Evolutionary conservation across 441 rosid species (phyloP).

Genomic region (Eruca vesicaria): DNA sequence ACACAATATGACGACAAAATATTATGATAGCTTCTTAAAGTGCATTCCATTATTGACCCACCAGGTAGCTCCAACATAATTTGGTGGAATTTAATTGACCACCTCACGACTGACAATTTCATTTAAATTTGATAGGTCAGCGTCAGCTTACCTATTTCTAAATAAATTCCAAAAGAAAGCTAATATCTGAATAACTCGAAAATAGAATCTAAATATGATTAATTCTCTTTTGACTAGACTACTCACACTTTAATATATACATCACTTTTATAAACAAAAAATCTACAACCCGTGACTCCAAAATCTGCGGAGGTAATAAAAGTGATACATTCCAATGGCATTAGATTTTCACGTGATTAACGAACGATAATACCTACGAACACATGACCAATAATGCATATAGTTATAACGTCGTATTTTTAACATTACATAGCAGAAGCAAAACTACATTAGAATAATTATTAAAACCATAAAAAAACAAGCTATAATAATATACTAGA

Average conservation of each 20-base stretch:
- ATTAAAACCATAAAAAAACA: neutral
- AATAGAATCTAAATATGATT: neutral
- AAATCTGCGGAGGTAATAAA: neutral
- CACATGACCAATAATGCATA: neutral
- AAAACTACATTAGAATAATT: neutral
- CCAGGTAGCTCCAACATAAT: conserved; percentile 25
- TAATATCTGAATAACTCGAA: neutral
- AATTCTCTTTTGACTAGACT: conserved; percentile 5
- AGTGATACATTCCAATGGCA: neutral
- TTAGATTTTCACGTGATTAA: neutral
- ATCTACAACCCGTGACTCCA: neutral
- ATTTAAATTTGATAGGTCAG: conserved; percentile 13
- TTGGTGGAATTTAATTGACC: conserved; percentile 25
- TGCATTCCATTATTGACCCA: neutral
- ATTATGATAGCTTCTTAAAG: neutral
- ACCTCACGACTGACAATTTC: conserved; percentile 27
- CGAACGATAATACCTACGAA: neutral
- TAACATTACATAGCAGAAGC: conserved; percentile 4
- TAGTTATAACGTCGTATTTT: conserved; percentile 2
- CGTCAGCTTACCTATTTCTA: neutral
- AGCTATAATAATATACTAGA: neutral
- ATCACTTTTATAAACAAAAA: neutral
- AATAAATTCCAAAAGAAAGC: neutral
- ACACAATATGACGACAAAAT: neutral
- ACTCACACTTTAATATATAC: neutral